phyloP scores from a whole-genome alignment of 23 red algal genomes.

The Gracilaria caudata region DNA sequence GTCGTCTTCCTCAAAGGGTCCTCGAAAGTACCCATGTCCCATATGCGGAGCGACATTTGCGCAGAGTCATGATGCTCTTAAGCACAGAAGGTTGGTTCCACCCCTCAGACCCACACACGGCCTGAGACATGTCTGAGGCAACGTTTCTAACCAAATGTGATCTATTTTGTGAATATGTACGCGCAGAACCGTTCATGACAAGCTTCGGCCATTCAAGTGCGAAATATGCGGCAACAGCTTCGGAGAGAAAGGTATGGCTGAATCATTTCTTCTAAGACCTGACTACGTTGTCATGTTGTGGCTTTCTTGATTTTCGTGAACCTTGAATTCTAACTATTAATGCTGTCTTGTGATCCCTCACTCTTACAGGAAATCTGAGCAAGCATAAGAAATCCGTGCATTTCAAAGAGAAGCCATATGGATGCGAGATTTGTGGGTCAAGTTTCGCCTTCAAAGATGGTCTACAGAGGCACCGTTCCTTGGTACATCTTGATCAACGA shows the following conservation, averaged over 20 bases:
- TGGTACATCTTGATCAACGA: conserved; percentile 51
- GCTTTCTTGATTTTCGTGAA: not conserved
- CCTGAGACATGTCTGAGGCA: not conserved
- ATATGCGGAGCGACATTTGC: conserved; percentile 20
- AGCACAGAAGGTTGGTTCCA: conserved; percentile 28
- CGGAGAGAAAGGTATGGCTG: conserved; percentile 57
- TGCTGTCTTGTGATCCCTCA: not conserved
- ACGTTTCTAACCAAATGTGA: not conserved
- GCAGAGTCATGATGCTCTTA: conserved; percentile 14
- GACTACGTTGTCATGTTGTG: not conserved
- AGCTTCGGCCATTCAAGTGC: conserved; percentile 58
- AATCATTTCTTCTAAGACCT: not conserved
- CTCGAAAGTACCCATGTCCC: conserved; percentile 1
- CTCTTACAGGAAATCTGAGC: conserved; percentile 36
- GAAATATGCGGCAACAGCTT: conserved; percentile 46
- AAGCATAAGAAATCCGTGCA: conserved; percentile 69
- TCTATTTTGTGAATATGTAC: not conserved
- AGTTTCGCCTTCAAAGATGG: conserved; percentile 68
- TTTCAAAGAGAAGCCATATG: conserved; percentile 43
- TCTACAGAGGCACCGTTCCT: conserved; percentile 48
- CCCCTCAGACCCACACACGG: not conserved
- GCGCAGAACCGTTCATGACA: conserved; percentile 49
- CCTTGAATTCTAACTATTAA: not conserved
- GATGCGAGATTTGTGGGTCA: conserved; percentile 49
- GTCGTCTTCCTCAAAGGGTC: not conserved